These are phyloP conservation scores for Colletotrichum sp. DNA, from an alignment of 2,329 filamentous ascomycete genomes.

Conservation along the genomic window DNA sequence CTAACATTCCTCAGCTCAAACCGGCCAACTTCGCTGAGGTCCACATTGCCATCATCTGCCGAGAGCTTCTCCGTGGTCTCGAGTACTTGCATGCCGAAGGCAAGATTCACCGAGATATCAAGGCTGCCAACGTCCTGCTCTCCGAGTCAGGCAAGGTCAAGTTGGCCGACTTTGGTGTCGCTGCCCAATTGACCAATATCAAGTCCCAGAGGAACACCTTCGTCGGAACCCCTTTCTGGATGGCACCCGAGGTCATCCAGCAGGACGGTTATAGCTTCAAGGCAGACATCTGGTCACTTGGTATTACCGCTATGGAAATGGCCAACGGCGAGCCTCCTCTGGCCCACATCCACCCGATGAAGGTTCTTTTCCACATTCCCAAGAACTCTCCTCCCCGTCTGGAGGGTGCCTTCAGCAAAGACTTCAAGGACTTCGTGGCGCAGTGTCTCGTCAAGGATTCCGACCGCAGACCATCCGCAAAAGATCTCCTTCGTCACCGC, in stretches of 20 bases:
- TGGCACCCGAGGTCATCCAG: slow-evolving; percentile 94
- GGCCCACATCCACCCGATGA: slow-evolving; percentile 88
- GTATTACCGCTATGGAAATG: slow-evolving; percentile 91
- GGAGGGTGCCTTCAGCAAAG: slow-evolving; percentile 84
- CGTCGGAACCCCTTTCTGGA: slow-evolving; percentile 96
- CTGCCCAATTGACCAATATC: slow-evolving; percentile 94
- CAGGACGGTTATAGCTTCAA: slow-evolving; percentile 85
- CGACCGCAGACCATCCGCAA: slow-evolving; percentile 82
- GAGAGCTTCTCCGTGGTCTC: slow-evolving; percentile 86
- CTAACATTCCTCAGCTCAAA: slow-evolving; percentile 71
- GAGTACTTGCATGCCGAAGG: slow-evolving; percentile 94
- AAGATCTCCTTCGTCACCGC: slow-evolving; percentile 84
- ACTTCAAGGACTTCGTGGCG: slow-evolving; percentile 93
- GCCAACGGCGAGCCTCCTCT: slow-evolving; percentile 89
- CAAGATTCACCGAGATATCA: slow-evolving; percentile 97
- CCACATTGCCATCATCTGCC: slow-evolving; percentile 93
- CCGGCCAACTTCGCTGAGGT: slow-evolving; percentile 86
- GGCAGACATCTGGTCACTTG: slow-evolving; percentile 91
- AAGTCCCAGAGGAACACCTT: slow-evolving; percentile 98
- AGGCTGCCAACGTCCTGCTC: slow-evolving; percentile 95
- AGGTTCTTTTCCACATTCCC: slow-evolving; percentile 88
- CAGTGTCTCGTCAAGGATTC: slow-evolving; percentile 93
- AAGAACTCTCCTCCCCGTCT: slow-evolving; percentile 85
- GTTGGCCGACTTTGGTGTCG: slow-evolving; percentile 95
- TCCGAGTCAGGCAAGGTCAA: slow-evolving; percentile 91